Conservation (phyloP, 257 asterid genomes). For the Gentiana macrophylla region DNA sequence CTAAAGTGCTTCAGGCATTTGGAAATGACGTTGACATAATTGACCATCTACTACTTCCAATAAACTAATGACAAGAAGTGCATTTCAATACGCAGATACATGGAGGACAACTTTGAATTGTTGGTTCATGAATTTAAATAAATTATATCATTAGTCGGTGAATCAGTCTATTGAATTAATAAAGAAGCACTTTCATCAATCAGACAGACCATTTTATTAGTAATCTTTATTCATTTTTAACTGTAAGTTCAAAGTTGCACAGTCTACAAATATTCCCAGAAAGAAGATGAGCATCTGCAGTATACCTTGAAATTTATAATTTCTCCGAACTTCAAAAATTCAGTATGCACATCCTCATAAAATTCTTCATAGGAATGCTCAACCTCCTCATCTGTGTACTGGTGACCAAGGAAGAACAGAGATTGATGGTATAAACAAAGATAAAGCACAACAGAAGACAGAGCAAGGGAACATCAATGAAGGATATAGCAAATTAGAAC, state of each 20-base stretch:
- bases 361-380: conserved; percentile 85
- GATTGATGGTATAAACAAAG: conserved; percentile 21
- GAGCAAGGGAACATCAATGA: not conserved
- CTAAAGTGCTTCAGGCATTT: no score
- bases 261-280: not conserved
- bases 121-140: no score
- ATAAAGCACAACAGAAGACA: conserved; percentile 1
- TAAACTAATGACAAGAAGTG: no score
- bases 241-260: not conserved
- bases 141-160: no score
- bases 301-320: conserved; percentile 87
- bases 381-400: conserved; percentile 89
- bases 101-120: not conserved
- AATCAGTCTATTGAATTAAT: no score
- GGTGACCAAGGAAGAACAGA: conserved; percentile 28
- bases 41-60: no score
- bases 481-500: not conserved
- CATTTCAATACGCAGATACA: no score
- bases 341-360: conserved; percentile 96
- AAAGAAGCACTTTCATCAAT: not conserved
- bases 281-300: not conserved
- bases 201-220: no score
- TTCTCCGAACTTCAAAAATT: conserved; percentile 91
- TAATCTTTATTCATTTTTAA: no score
- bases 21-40: no score